Evolutionary conservation across 164 flowering plant species (phyloP), one percentile per base, ranked within the genome.

Genomic region (Houttuynia cordata): DNA sequence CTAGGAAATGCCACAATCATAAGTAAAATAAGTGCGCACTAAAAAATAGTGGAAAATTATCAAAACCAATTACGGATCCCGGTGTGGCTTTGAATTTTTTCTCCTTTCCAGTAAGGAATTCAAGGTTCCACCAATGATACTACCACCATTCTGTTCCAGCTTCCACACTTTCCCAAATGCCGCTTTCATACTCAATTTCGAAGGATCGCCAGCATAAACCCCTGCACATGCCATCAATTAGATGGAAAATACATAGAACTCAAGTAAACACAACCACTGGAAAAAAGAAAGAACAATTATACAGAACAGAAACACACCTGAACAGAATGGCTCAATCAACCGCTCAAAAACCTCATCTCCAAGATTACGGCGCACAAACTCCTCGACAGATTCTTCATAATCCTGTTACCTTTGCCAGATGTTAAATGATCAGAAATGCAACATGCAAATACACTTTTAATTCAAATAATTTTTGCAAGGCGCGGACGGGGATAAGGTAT

Each of bases 171-270:
- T 90, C 53, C 88, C 98, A 79, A 93, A 93, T 60, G 98, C 97
- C 41, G 97, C 97, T 77, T 88, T 93, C 97, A 93, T 93, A 58
- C 98, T 93, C 68, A 87, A 66, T 67, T 84, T 87, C 60, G 98
- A 75, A 74, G 98, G 98, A 81, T 93, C 92, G 21, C 98, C 98
- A 0, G 98, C 97, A 85, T 93, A 90, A 66, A 93, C 97, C 73
- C 96, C 98, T 89, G 78, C 63, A 74, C 39, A 63, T 57, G 47
- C 59, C 61, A 39, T 60, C 49, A 45, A 8, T 45, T 10, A 4
- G 3, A 17, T 3, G 30, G 34, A 54, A 30, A 63, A 63, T 62
- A 54, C 37, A 25, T 42, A 34, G 45, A 53, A 53, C 24, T 10
- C 56, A 30, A 30, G 37, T 10, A 22, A 0, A 57, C 23, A 39